These are phyloP conservation scores for Colletotrichum zoysiae DNA, from an alignment of 2,329 filamentous ascomycete species.

Conservation along the genomic window DNA sequence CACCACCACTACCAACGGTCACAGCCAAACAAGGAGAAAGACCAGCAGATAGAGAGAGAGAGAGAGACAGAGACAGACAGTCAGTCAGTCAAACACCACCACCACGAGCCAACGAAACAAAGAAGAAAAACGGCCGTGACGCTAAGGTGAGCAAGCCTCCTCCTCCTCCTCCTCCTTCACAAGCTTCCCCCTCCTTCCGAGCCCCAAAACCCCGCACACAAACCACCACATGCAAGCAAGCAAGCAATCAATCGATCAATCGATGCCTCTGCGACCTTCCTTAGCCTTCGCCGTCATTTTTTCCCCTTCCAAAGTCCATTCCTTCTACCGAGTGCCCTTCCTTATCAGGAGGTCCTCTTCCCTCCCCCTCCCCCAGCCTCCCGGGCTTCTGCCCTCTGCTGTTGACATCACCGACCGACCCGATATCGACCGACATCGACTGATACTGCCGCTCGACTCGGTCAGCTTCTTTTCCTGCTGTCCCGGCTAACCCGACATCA, in stretches of 20 bases:
- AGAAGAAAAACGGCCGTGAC: slow-evolving; percentile 16
- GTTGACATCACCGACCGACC: slow-evolving; percentile 29
- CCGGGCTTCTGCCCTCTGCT: slow-evolving; percentile 32
- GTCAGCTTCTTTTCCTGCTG: not conserved
- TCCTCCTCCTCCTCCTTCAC: slow-evolving; percentile 12
- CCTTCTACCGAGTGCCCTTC: not conserved
- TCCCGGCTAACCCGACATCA: slow-evolving; percentile 26
- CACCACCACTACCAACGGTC: slow-evolving; percentile 16
- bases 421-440: slow-evolving; percentile 25
- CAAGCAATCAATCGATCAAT: no score
- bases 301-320: slow-evolving; percentile 7
- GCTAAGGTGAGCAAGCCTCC: slow-evolving; percentile 5
- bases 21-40: slow-evolving; percentile 2
- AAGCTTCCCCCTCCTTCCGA: slow-evolving; percentile 31
- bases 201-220: slow-evolving; percentile 34
- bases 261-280: slow-evolving; percentile 27
- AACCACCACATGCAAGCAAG: slow-evolving; percentile 35
- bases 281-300: slow-evolving; percentile 33
- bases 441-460: slow-evolving; percentile 23
- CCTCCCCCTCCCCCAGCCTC: slow-evolving; percentile 12
- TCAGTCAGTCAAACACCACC: not conserved
- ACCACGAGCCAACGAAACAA: slow-evolving; percentile 9
- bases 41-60: not conserved
- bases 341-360: slow-evolving; percentile 16
- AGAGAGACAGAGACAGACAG: not conserved